Percentiles rank a stretch among this genome's conserved stretches.
Conservation (phyloP, 2,329 filamentous ascomycete genomes). For the Diaporthe amygdali region DNA sequence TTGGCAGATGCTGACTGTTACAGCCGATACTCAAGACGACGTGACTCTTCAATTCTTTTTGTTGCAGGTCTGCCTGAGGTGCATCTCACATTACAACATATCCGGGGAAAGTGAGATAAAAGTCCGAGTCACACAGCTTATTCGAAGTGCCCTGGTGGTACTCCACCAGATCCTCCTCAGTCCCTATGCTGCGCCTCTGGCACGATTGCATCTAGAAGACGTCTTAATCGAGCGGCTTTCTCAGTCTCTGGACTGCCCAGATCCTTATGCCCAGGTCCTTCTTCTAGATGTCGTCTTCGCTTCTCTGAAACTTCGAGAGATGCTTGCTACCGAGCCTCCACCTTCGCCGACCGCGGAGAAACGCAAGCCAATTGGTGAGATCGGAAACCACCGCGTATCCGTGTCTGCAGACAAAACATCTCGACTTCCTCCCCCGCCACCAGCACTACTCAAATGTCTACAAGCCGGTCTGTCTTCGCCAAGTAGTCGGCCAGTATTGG, state of each 20-base stretch:
- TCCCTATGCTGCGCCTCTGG: slow-evolving; percentile 63
- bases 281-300: slow-evolving; percentile 80
- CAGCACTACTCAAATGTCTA: slow-evolving; percentile 81
- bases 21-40: slow-evolving; percentile 60
- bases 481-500: slow-evolving; percentile 77
- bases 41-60: slow-evolving; percentile 72
- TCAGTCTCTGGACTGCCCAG: slow-evolving; percentile 63
- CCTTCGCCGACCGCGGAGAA: slow-evolving; percentile 54
- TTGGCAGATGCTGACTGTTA: slow-evolving; percentile 28
- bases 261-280: slow-evolving; percentile 76
- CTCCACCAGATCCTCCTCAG: slow-evolving; percentile 73
- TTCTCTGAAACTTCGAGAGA: slow-evolving; percentile 69
- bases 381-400: slow-evolving; percentile 44
- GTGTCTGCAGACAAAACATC: slow-evolving; percentile 37
- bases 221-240: slow-evolving; percentile 72
- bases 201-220: slow-evolving; percentile 71
- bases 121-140: slow-evolving; percentile 67
- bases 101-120: slow-evolving; percentile 42
- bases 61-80: slow-evolving; percentile 68
- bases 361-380: slow-evolving; percentile 47
- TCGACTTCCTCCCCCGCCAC: slow-evolving; percentile 60
- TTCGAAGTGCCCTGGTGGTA: slow-evolving; percentile 72
- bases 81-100: slow-evolving; percentile 54
- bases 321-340: slow-evolving; percentile 44
- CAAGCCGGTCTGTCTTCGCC: slow-evolving; percentile 79